phyloP scores from a whole-genome alignment of 2,329 filamentous ascomycete species.

The Hymenoscyphus infarciens region DNA sequence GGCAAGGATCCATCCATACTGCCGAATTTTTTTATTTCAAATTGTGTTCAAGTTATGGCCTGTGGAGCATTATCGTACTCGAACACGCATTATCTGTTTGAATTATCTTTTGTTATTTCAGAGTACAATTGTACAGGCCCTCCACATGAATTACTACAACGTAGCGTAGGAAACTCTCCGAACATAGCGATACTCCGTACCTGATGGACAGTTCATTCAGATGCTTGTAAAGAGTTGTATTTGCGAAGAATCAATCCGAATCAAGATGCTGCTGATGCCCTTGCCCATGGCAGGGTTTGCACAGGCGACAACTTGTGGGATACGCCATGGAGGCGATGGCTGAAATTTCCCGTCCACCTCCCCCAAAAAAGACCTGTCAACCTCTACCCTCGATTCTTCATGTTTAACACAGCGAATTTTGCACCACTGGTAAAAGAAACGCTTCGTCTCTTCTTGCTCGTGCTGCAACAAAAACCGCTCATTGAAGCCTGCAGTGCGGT shows the following conservation, averaged over 20 bases:
- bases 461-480: neutral
- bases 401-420: neutral
- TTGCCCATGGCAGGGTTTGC: constrained; percentile 1
- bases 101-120: neutral
- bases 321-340: constrained; percentile 1
- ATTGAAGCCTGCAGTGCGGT: neutral
- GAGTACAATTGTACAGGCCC: neutral
- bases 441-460: neutral
- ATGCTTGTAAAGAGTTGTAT: no score
- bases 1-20: no score
- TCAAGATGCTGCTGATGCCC: neutral
- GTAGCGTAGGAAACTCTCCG: neutral
- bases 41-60: neutral
- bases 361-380: neutral
- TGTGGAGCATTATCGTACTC: neutral
- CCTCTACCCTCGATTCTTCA: neutral
- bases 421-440: neutral
- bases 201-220: neutral
- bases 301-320: constrained; percentile 1
- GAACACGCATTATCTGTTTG: neutral
- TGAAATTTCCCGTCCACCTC: constrained; percentile 7
- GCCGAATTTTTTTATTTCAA: no score
- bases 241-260: neutral
- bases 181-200: neutral
- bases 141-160: neutral